Percentiles rank a stretch among this genome's conserved stretches.
Evolutionary conservation across 2,329 filamentous ascomycete species (phyloP).

Genomic region (Teratosphaeria viscida): DNA sequence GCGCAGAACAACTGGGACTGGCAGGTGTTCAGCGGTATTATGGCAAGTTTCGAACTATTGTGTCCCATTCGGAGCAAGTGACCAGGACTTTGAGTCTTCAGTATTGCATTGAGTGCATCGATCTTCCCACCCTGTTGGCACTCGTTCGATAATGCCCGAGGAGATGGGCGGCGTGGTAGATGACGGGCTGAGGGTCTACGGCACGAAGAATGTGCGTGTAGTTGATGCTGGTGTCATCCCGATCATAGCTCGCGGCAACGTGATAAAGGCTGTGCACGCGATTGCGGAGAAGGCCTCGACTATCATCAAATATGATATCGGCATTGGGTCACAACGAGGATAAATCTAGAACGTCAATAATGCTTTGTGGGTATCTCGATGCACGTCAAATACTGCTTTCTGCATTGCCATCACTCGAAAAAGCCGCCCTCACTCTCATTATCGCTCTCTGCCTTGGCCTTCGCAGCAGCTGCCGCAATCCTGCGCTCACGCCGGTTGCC

Average conservation of each 20-base stretch:
- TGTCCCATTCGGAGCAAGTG: no score
- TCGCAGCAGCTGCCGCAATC: background rate
- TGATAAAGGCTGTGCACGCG: constrained; percentile 19
- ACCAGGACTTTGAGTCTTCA: no score
- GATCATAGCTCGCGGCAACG: constrained; percentile 17
- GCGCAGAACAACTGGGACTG: no score
- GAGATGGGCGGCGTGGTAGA: constrained; percentile 29
- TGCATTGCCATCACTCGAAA: constrained; percentile 19
- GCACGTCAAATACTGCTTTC: background rate
- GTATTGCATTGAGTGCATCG: no score
- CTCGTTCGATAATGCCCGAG: no score
- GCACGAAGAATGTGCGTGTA: constrained; percentile 26
- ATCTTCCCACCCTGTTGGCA: no score
- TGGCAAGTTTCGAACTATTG: no score
- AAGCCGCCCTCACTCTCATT: constrained; percentile 28
- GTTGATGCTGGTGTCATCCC: constrained; percentile 28
- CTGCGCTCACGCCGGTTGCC: constrained; percentile 6
- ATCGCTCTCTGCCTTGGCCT: constrained; percentile 14
- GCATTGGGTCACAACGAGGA: background rate
- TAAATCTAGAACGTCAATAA: background rate
- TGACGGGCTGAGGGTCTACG: constrained; percentile 26
- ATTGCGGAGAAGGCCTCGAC: constrained; percentile 23
- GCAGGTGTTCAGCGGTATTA: no score
- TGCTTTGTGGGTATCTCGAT: background rate
- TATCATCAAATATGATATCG: constrained; percentile 6